Percentiles rank a stretch among this genome's conserved stretches.
Evolutionary conservation across 2,329 filamentous ascomycete species (phyloP).

Genomic region (Arthrobotrys sphaeroides): DNA sequence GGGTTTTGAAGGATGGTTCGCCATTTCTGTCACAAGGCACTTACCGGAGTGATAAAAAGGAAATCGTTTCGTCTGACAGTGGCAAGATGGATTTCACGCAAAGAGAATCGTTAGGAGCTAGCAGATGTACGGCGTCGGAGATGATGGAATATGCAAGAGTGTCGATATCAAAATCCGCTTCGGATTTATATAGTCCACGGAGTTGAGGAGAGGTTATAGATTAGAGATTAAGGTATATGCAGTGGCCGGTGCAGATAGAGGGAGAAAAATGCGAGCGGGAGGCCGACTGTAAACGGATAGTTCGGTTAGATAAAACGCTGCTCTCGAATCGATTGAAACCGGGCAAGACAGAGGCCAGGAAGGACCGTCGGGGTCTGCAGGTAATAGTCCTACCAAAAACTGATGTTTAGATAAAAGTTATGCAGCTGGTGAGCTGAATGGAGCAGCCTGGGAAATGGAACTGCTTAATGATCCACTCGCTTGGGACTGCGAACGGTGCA

Average conservation of each 20-base stretch:
- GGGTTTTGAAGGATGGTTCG: constrained; percentile 10
- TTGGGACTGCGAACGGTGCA: constrained; percentile 41
- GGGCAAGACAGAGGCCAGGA: constrained; percentile 37
- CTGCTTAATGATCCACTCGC: constrained; percentile 42
- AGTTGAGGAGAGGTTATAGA: constrained; percentile 50
- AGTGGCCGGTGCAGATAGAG: constrained; percentile 43
- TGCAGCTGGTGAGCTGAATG: constrained; percentile 44
- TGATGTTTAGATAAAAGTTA: constrained; percentile 45
- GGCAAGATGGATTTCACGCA: constrained; percentile 25
- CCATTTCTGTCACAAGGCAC: constrained; percentile 28
- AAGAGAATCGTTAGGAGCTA: constrained; percentile 49
- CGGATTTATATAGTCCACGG: constrained; percentile 51
- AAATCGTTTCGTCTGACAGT: constrained; percentile 31
- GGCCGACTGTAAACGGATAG: constrained; percentile 50
- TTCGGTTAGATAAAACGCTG: constrained; percentile 54
- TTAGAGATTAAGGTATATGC: constrained; percentile 52
- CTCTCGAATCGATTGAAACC: constrained; percentile 48
- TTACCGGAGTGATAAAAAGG: constrained; percentile 29
- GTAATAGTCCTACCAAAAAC: constrained; percentile 49
- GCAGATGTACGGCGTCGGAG: constrained; percentile 39
- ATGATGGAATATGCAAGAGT: constrained; percentile 15
- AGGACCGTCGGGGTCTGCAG: constrained; percentile 36
- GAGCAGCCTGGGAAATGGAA: constrained; percentile 25
- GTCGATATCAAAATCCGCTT: constrained; percentile 43
- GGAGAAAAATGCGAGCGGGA: constrained; percentile 47